Evolutionary conservation across 371 early-diverging fungal species (phyloP), one percentile per base, ranked within the genome.

Genomic region (Apophysomyces sp.): DNA sequence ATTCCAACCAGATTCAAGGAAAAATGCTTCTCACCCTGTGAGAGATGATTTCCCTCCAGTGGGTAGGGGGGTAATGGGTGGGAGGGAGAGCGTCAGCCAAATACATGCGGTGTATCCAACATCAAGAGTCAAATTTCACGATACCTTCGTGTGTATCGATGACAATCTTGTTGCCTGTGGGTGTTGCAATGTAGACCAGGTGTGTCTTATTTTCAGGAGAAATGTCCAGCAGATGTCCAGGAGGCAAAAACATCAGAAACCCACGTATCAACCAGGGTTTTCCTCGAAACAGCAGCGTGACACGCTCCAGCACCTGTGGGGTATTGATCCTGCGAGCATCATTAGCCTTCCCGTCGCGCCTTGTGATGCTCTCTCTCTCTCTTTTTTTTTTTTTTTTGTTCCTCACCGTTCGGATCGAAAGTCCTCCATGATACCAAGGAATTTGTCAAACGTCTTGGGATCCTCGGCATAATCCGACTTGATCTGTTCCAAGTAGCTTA

Each of bases 241-340:
- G 69, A 58, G 73, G 73, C 59, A 73, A 53, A 57, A 73, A 73
- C 67, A 69, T 69, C 30, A 73, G 49, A 53, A 73, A 73, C n/a
- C 66, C 64, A 15, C 69, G 69, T 36, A 73, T 73, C 57, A 73
- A 55, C 57, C 55, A 61, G 15, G 73, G 69, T 27, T 73, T 68
- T 39, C 73, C 73, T 59, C 62, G 66, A 41, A 73, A 73, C 52
- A 73, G 37, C 40, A 55, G 30, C 21, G 73, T 66, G 32, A 73
- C 73, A 40, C 70, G 69, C 39, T 69, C 69, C 55, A 73, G 58
- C n/a, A 73, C 73, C 55, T 69, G 69, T 18, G 69, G 65, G 58
- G 73, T 73, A 62, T 73, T 73, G 28, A 73, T 73, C 39, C 73
- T 73, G 31, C 11, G 31, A 56, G 11, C 13, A 51, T 28, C 40